Base-by-base conservation (phyloP, 768 basidiomycete genomes). In the Mycena galopus region DNA sequence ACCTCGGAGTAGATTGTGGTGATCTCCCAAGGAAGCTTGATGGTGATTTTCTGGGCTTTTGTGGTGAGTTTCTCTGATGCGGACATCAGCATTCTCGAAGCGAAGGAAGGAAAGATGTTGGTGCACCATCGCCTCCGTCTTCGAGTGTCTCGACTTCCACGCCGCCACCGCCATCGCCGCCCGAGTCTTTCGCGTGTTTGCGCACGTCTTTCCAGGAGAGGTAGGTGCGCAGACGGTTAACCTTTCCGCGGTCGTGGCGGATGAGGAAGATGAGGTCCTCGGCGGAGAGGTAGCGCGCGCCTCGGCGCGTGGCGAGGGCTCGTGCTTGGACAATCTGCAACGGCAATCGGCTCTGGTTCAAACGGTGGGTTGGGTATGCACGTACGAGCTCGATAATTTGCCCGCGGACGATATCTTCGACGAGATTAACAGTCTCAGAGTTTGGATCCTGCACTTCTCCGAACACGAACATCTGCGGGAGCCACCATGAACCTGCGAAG, bases 201-300 rank as follows among this genome's bases (percentile, higher is more conserved):
- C 97, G 90, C 21, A 98, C 97, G 75, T 98, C 97, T 78, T 97
- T 98, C 97, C 97, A 99, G 0, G 94, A 95, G 27, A 99, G 88
- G 78, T 98, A 99, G 12, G 95, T 97, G 37, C 96, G 85, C 32
- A 99, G 86, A 53, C 97, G 88, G 82, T 98, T 97, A 73, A 99
- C 95, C 81, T 97, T 98, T 10, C 93, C 94, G 74, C 94, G 86
- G 83, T 99, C 97, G 77, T 97, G 93, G 7, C 97, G 92, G 78
- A 99, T 96, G 78, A 98, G 92, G 76, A 98, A 98, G 75, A 99
- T 96, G 66, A 99, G 92, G 81, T 99, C 97, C 81, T 99, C 97
- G 0, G 96, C 93, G 3, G 94, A 91, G 44, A 97, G 88, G 75
- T 92, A 95, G 25, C 96, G 92, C 8, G 95, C 94, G 0, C 93